These are phyloP conservation scores for Sphaceloma murrayae DNA, from an alignment of 2,329 filamentous ascomycete species.

Conservation along the genomic window DNA sequence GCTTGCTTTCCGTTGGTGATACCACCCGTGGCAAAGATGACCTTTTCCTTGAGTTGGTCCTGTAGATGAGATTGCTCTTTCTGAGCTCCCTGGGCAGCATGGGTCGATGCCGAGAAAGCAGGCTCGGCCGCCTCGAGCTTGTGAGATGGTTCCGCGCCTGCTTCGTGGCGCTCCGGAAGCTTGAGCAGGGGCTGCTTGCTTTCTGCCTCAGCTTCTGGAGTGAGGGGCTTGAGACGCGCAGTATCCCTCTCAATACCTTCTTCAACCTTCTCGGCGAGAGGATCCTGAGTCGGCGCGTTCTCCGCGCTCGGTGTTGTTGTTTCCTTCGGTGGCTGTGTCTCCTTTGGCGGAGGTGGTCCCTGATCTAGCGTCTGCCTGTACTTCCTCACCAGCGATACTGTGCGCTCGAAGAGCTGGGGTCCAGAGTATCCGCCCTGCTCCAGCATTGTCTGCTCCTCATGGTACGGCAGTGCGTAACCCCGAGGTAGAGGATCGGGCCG, in stretches of 20 bases:
- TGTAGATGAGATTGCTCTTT: constrained; percentile 19
- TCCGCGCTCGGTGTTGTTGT: not conserved
- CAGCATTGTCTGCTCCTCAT: constrained; percentile 58
- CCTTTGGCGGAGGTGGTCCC: constrained; percentile 28
- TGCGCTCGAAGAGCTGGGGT: constrained; percentile 76
- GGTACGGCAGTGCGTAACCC: constrained; percentile 52
- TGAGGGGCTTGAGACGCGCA: constrained; percentile 26
- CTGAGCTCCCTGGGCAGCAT: constrained; percentile 15
- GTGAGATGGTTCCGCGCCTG: constrained; percentile 18
- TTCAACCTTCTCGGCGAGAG: constrained; percentile 18
- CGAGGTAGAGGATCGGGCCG: constrained; percentile 60
- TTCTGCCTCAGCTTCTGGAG: constrained; percentile 23
- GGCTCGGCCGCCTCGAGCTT: constrained; percentile 13
- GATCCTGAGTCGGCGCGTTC: not conserved
- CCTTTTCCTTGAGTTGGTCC: constrained; percentile 48
- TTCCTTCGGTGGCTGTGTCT: constrained; percentile 1
- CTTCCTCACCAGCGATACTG: constrained; percentile 64
- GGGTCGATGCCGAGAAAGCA: constrained; percentile 16
- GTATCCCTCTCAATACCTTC: constrained; percentile 26
- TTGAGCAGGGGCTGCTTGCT: constrained; percentile 28
- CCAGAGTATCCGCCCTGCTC: constrained; percentile 88
- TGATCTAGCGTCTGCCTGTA: constrained; percentile 53
- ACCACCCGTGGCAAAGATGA: constrained; percentile 88
- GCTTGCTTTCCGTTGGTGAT: constrained; percentile 85
- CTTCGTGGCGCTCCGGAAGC: constrained; percentile 25